Percentiles rank a stretch among this genome's conserved stretches.
phyloP scores from a whole-genome alignment of 2,329 filamentous ascomycete species.

The Neospermospora avenae region DNA sequence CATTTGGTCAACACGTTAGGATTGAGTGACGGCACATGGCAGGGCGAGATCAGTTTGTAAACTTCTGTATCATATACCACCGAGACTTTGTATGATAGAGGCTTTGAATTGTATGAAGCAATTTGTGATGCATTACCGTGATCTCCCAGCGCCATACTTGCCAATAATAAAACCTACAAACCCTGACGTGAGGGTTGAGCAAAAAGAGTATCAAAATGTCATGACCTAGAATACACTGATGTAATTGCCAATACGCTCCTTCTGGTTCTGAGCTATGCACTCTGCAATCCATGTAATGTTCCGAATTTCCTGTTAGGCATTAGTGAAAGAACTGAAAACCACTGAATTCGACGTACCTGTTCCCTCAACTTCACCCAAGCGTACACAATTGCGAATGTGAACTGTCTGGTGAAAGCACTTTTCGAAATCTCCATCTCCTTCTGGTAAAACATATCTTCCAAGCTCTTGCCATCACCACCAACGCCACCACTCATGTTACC shows the following conservation, averaged over 20 bases:
- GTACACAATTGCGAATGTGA: slow-evolving; percentile 92
- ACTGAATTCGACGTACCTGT: slow-evolving; percentile 62
- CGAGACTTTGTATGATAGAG: slow-evolving; percentile 28
- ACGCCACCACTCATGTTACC: slow-evolving; percentile 82
- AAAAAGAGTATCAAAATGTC: slow-evolving; percentile 17
- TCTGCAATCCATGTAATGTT: slow-evolving; percentile 99
- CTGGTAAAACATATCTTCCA: slow-evolving; percentile 98
- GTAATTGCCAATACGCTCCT: slow-evolving; percentile 97
- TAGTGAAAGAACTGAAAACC: slow-evolving; percentile 23
- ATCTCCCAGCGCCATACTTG: slow-evolving; percentile 31
- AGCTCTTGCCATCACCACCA: slow-evolving; percentile 78
- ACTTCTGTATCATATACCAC: slow-evolving; percentile 25
- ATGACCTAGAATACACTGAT: slow-evolving; percentile 82
- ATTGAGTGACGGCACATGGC: slow-evolving; percentile 83
- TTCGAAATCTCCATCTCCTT: slow-evolving; percentile 99
- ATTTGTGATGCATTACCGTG: slow-evolving; percentile 26
- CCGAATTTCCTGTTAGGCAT: slow-evolving; percentile 76
- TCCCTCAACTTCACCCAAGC: slow-evolving; percentile 97
- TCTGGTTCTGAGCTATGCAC: slow-evolving; percentile 99
- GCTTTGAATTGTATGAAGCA: slow-evolving; percentile 19
- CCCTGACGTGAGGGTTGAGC: slow-evolving; percentile 13
- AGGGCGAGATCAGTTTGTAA: slow-evolving; percentile 79
- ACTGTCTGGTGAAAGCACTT: slow-evolving; percentile 90
- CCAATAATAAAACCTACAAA: slow-evolving; percentile 29
- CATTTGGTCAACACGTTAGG: slow-evolving; percentile 82